phyloP scores from a whole-genome alignment of 2,329 filamentous ascomycete genomes.

The Sclerotinia subarctica region DNA sequence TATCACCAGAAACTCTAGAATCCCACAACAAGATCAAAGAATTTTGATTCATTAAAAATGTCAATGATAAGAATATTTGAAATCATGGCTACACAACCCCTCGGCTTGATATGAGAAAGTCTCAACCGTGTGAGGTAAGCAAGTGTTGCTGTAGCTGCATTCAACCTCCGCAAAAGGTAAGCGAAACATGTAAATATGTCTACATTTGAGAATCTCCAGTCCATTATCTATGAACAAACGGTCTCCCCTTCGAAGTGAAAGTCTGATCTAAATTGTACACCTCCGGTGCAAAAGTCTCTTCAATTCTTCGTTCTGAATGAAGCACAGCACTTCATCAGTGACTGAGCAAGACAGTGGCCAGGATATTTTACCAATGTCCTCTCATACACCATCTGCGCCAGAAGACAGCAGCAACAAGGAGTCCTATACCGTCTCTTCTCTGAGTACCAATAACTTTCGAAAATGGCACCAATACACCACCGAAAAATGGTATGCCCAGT shows the following conservation, averaged over 20 bases:
- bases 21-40: not conserved
- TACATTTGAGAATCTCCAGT: not conserved
- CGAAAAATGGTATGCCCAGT: not conserved
- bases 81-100: not conserved
- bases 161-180: not conserved
- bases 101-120: not conserved
- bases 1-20: not conserved
- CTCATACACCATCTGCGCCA: not conserved
- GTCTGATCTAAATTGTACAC: not conserved
- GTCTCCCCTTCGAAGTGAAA: not conserved
- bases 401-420: not conserved
- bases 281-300: not conserved
- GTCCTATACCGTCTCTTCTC: not conserved
- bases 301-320: not conserved
- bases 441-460: not conserved
- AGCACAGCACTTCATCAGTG: not conserved
- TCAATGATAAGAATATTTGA: not conserved
- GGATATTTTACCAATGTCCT: not conserved
- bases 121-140: not conserved
- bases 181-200: slow-evolving; percentile 1
- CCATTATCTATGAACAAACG: not conserved
- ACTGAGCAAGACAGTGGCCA: not conserved
- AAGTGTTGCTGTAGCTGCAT: not conserved
- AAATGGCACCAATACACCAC: not conserved
- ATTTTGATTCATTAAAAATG: not conserved